A percentile compares a stretch with the other conserved stretches of the same genome.
Conservation (phyloP, 1,139 yeast species). For the Pichia inconspicua region DNA sequence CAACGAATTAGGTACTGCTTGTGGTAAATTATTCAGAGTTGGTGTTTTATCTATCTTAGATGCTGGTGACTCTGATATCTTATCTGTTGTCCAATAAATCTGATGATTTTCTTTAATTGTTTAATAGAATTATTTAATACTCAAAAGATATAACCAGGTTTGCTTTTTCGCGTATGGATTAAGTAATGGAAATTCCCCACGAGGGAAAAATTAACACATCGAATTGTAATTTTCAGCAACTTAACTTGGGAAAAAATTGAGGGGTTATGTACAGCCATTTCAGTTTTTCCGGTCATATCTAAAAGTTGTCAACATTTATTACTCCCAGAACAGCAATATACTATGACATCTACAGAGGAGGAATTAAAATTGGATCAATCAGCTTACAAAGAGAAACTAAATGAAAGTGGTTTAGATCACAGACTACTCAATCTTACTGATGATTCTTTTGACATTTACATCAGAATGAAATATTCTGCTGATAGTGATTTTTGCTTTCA, state of each 20-base stretch:
- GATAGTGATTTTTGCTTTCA: slow-evolving; percentile 90
- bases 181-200: too few relatives aligned
- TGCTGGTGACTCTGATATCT: slow-evolving; percentile 99
- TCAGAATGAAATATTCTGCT: slow-evolving; percentile 75
- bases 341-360: not conserved
- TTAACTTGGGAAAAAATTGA: not conserved
- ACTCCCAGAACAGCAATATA: not conserved
- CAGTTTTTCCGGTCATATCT: not conserved
- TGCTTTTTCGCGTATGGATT: not conserved
- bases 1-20: slow-evolving; percentile 99
- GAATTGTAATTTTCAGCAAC: too few relatives aligned
- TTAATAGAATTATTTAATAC: not conserved
- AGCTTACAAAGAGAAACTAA: not conserved
- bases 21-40: slow-evolving; percentile 99
- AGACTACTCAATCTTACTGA: not conserved
- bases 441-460: slow-evolving; percentile 41
- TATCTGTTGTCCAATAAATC: slow-evolving; percentile 40
- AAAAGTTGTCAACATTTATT: not conserved
- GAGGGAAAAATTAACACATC: too few relatives aligned
- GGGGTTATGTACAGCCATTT: not conserved
- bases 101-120: not conserved
- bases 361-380: not conserved
- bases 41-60: slow-evolving; percentile 94
- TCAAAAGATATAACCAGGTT: not conserved
- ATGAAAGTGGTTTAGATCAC: not conserved